These are phyloP conservation scores for Pichia cactophila DNA, from an alignment of 1,139 yeast species.

Conservation along the genomic window DNA sequence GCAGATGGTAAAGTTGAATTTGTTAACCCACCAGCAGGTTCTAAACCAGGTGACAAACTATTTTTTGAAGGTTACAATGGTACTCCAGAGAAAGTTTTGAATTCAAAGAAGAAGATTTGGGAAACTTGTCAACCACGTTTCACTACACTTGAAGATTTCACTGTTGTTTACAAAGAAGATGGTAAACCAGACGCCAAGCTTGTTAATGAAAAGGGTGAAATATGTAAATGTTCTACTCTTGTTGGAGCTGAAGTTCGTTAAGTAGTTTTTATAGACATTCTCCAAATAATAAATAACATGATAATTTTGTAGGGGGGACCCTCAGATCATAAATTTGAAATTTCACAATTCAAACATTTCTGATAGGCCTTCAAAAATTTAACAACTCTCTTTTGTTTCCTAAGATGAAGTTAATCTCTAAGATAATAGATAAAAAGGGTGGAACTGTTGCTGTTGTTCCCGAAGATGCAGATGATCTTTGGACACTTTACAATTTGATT, in stretches of 20 bases:
- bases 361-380: not conserved
- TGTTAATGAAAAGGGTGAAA: slow-evolving; percentile 68
- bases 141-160: slow-evolving; percentile 67
- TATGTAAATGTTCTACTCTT: slow-evolving; percentile 60
- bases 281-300: too few relatives aligned
- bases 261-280: slow-evolving; percentile 4
- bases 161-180: slow-evolving; percentile 73
- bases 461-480: slow-evolving; percentile 86
- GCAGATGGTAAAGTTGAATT: slow-evolving; percentile 66
- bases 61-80: slow-evolving; percentile 88
- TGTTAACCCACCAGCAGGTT: slow-evolving; percentile 91
- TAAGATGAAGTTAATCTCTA: slow-evolving; percentile 48
- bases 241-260: slow-evolving; percentile 70
- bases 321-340: too few relatives aligned
- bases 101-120: slow-evolving; percentile 98
- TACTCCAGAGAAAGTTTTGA: slow-evolving; percentile 83
- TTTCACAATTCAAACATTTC: not conserved
- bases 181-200: slow-evolving; percentile 72
- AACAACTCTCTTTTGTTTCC: not conserved
- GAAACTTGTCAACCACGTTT: slow-evolving; percentile 90
- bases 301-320: too few relatives aligned
- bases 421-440: slow-evolving; percentile 31
- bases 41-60: slow-evolving; percentile 92
- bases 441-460: slow-evolving; percentile 66
- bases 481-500: slow-evolving; percentile 78